Percentiles rank a stretch among this genome's conserved stretches.
These are phyloP conservation scores for Sporothrix schenckii DNA, from an alignment of 2,329 filamentous ascomycete species.

Conservation along the genomic window DNA sequence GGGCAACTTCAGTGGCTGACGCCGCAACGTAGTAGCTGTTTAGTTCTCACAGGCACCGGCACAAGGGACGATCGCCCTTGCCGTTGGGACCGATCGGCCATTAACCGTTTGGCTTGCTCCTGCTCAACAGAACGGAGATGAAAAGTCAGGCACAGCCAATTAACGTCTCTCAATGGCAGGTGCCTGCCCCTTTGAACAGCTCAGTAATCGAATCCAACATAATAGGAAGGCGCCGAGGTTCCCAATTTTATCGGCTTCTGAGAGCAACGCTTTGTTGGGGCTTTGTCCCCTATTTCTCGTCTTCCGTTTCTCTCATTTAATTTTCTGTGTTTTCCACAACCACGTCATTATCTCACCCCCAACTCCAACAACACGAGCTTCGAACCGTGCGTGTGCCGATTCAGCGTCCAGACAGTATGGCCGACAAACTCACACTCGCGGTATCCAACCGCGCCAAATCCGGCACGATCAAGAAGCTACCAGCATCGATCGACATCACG, in stretches of 20 bases:
- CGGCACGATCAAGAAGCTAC: conserved; percentile 59
- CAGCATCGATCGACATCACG: conserved; percentile 53
- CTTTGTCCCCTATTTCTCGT: conserved; percentile 2
- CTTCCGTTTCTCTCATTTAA: background rate
- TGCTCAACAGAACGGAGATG: conserved; percentile 26
- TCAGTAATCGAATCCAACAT: conserved; percentile 6
- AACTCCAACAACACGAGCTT: background rate
- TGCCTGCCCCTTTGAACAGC: background rate
- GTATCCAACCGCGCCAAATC: conserved; percentile 53
- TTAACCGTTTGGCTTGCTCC: conserved; percentile 12
- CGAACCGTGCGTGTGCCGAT: background rate
- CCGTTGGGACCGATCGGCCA: conserved; percentile 14
- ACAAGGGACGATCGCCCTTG: conserved; percentile 15
- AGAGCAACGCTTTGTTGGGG: background rate
- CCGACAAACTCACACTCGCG: conserved; percentile 44
- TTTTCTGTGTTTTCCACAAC: background rate
- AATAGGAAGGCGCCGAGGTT: conserved; percentile 12
- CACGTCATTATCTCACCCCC: background rate
- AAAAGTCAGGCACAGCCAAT: conserved; percentile 24
- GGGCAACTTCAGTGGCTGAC: background rate
- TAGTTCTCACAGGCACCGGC: conserved; percentile 9
- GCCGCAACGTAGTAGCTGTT: too few relatives aligned
- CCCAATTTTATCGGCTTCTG: conserved; percentile 4
- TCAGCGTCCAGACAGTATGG: conserved; percentile 31
- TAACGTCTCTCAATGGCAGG: conserved; percentile 4